Evolutionary conservation across 495 filamentous ascomycete species (phyloP).

Genomic region (Thermochaetoides thermophila): DNA sequence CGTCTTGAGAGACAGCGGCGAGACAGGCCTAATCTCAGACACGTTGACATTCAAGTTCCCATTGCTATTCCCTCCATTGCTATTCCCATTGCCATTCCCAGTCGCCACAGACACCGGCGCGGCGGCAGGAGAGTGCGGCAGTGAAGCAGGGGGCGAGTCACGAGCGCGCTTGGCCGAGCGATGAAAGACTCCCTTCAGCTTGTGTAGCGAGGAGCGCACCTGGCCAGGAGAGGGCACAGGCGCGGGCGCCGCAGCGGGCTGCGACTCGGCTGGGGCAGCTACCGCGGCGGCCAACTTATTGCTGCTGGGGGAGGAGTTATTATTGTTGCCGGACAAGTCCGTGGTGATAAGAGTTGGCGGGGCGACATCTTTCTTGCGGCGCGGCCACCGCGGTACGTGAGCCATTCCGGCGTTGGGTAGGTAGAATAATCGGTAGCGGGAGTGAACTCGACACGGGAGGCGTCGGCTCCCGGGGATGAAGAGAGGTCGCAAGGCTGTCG

Average conservation of each 20-base stretch:
- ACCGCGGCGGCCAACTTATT: no score
- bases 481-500: no score
- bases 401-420: conserved; percentile 3
- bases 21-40: conserved; percentile 15
- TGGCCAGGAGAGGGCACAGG: no score
- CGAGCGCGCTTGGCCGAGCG: conserved; percentile 27
- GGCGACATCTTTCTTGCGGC: conserved; percentile 14
- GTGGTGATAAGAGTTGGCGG: conserved; percentile 11
- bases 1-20: conserved; percentile 12
- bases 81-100: no score
- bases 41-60: no score
- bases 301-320: no score
- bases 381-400: conserved; percentile 11
- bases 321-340: conserved; percentile 9
- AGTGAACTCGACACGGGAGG: neutral
- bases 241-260: no score
- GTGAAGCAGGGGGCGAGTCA: conserved; percentile 22
- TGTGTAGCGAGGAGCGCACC: conserved; percentile 13
- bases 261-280: no score
- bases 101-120: conserved; percentile 11
- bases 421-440: neutral
- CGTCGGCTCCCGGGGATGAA: no score
- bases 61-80: no score
- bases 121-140: conserved; percentile 16
- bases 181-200: conserved; percentile 17